A percentile compares a stretch with the other conserved stretches of the same genome.
Evolutionary conservation across 2,329 filamentous ascomycete genomes (phyloP).

Genomic region (Fusarium phyllophilum): DNA sequence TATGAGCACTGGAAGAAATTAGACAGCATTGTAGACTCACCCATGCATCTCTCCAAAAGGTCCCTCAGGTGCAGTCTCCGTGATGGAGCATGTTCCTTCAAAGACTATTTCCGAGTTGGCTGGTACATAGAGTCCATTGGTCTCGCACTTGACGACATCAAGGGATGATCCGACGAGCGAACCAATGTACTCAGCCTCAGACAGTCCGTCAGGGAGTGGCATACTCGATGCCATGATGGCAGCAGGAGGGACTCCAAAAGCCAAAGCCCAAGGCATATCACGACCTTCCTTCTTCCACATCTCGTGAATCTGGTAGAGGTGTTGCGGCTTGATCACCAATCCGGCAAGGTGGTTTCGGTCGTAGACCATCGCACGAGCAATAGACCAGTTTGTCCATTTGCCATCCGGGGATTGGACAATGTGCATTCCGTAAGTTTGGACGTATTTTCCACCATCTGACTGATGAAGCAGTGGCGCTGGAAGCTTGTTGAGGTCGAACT

Average conservation of each 20-base stretch:
- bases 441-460: slow-evolving; percentile 60
- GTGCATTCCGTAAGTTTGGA: too few relatives aligned
- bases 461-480: slow-evolving; percentile 56
- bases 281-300: slow-evolving; percentile 57
- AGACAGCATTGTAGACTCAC: background rate
- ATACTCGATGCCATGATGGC: slow-evolving; percentile 61
- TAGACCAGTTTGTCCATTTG: slow-evolving; percentile 61
- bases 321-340: slow-evolving; percentile 57
- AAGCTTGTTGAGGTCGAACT: slow-evolving; percentile 49
- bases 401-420: slow-evolving; percentile 57
- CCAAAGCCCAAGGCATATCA: slow-evolving; percentile 60
- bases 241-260: slow-evolving; percentile 61
- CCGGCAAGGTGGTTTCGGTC: slow-evolving; percentile 55
- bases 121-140: slow-evolving; percentile 58
- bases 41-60: slow-evolving; percentile 59
- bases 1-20: background rate
- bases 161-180: slow-evolving; percentile 56
- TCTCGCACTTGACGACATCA: slow-evolving; percentile 62
- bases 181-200: slow-evolving; percentile 60
- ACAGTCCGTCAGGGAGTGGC: slow-evolving; percentile 52
- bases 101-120: slow-evolving; percentile 62
- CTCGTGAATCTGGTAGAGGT: slow-evolving; percentile 58
- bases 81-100: slow-evolving; percentile 53
- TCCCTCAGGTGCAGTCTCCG: slow-evolving; percentile 55
- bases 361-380: slow-evolving; percentile 58